Conservation (phyloP, 2,329 filamentous ascomycete species). For the Xylaria sp. region DNA sequence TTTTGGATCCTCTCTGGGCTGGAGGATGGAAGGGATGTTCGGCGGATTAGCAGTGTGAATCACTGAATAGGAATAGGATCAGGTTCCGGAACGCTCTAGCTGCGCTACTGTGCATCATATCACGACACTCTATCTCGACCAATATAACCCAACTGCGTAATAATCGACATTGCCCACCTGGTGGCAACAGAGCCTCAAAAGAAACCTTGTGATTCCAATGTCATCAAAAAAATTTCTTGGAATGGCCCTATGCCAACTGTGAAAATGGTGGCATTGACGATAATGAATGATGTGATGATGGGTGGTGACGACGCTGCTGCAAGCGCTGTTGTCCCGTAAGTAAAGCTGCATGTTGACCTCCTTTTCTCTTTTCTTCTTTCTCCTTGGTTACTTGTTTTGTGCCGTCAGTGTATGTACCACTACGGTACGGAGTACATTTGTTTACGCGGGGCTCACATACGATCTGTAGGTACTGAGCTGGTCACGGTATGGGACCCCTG, state of each 20-base stretch:
- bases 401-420: background rate
- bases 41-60: conserved; percentile 2
- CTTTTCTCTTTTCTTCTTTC: background rate
- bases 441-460: background rate
- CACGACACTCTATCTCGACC: conserved; percentile 14
- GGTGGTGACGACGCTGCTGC: conserved; percentile 11
- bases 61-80: conserved; percentile 22
- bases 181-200: conserved; percentile 32
- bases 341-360: conserved; percentile 6
- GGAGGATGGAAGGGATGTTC: conserved; percentile 1
- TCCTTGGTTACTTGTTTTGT: background rate
- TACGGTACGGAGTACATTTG: background rate
- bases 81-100: conserved; percentile 15
- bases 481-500: conserved; percentile 5
- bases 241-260: background rate
- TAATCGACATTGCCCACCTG: conserved; percentile 25
- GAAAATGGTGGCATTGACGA: background rate
- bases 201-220: conserved; percentile 12
- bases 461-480: background rate
- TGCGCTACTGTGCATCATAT: conserved; percentile 2
- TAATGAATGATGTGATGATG: conserved; percentile 9
- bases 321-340: conserved; percentile 1
- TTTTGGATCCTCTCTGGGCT: conserved; percentile 5
- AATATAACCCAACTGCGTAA: conserved; percentile 32
- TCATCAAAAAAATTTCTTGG: background rate